Evolutionary conservation across 2,329 filamentous ascomycete species (phyloP), one percentile per base, ranked within the genome.

Genomic region (Pseudogymnoascus verrucosus): DNA sequence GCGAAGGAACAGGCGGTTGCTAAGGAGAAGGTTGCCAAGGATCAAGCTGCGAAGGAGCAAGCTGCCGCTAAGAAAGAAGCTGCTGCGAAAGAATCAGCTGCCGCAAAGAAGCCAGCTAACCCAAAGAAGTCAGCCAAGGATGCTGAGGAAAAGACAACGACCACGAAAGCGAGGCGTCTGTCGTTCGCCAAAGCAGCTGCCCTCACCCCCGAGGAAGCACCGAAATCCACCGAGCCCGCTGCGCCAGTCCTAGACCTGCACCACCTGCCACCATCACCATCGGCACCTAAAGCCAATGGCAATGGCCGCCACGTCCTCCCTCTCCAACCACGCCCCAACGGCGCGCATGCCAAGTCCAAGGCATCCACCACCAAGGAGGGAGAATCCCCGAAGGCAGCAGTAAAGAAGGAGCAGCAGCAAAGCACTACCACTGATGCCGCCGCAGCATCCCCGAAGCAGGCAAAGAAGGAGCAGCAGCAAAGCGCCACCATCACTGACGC

Each of bases 281-380:
- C 7, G 28, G 7, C 28, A 70, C 69, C 70, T 4, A 54, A 57
- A 16, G n/a, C 28, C 51, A 57, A 34, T 57, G 51, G 51, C n/a
- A 57, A 34, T 34, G 51, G 51, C 5, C 51, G 51, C 51, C 51
- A 57, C 3, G 19, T 57, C 51, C 51, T 57, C 16, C 26, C 51
- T 34, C 51, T 57, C 16, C 51, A 57, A 34, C 34, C 51, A 5
- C 51, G 28, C 7, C 5, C n/a, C 1, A 57, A 57, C 51, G 51
- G 26, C 10, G 26, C 16, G 1, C 28, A 57, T 57, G 28, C 26
- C 51, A 57, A 57, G 51, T 57, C 51, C 8, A 51, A 51, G 44
- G 23, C 23, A 51, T 4, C 21, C 23, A 16, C 28, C 57, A 61
- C 31, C 57, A 61, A 37, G 31, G 59, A 26, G 3, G 19, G 34